Conservation (phyloP, 2,329 filamentous ascomycete species). For the Trichoderma breve region DNA sequence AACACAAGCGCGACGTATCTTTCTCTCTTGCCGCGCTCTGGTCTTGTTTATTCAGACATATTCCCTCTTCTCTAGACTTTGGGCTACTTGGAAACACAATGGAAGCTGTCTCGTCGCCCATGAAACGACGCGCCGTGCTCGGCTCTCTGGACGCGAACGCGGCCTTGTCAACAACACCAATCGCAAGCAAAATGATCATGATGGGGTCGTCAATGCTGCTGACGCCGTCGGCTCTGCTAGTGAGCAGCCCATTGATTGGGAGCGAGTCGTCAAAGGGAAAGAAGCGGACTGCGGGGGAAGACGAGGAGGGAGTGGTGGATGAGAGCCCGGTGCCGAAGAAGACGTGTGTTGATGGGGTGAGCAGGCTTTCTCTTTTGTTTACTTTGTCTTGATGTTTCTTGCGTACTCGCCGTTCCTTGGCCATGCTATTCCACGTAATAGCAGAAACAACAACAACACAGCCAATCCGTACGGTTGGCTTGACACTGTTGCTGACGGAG, state of each 20-base stretch:
- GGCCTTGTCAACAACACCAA: constrained; percentile 21
- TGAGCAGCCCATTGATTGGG: constrained; percentile 27
- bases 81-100: neutral
- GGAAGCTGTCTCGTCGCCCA: constrained; percentile 33
- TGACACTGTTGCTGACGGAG: neutral
- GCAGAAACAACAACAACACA: neutral
- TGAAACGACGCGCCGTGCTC: constrained; percentile 51
- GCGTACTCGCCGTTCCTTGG: neutral
- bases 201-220: neutral
- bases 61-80: neutral
- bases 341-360: constrained; percentile 36
- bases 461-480: neutral
- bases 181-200: neutral
- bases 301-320: constrained; percentile 27
- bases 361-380: constrained; percentile 1
- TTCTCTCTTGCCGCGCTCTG: constrained; percentile 22
- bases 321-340: constrained; percentile 32
- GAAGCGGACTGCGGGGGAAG: constrained; percentile 30
- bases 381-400: neutral
- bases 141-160: constrained; percentile 48
- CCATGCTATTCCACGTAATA: neutral
- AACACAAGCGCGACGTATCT: neutral
- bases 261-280: constrained; percentile 27
- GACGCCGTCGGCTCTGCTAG: constrained; percentile 6
- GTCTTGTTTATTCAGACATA: neutral